Evolutionary conservation across 257 asterid species (phyloP).

Genomic region (Solanum pinnatisectum): DNA sequence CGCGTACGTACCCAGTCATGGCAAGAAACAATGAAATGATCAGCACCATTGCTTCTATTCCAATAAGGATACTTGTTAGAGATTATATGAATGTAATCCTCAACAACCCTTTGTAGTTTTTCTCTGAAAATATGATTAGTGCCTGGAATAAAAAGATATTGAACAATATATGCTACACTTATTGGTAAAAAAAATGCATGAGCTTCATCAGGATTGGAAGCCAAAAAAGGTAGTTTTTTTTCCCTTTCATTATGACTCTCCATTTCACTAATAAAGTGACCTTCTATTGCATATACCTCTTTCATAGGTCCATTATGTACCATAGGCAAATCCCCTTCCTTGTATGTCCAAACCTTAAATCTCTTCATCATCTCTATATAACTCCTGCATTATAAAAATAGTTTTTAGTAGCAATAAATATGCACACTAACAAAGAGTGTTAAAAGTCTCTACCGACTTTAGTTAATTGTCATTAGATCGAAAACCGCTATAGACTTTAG

Average conservation of each 20-base stretch:
- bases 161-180: conserved; percentile 7
- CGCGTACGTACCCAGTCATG: conserved; percentile 13
- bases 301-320: conserved; percentile 13
- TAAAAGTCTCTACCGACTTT: too few relatives aligned
- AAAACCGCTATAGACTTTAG: too few relatives aligned
- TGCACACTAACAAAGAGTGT: too few relatives aligned
- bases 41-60: conserved; percentile 19
- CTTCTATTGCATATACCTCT: conserved; percentile 12
- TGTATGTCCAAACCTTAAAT: conserved; percentile 17
- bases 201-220: conserved; percentile 8
- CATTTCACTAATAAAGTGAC: conserved; percentile 15
- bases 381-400: neutral
- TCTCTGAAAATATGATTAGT: neutral
- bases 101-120: conserved; percentile 4
- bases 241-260: neutral
- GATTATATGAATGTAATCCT: conserved; percentile 5
- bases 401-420: too few relatives aligned
- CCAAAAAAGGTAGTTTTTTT: neutral
- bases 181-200: conserved; percentile 13
- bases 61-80: conserved; percentile 14
- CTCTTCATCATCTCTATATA: conserved; percentile 10
- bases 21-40: conserved; percentile 18
- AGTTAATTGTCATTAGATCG: too few relatives aligned
- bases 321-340: conserved; percentile 15
- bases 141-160: neutral